Percentiles rank a stretch among this genome's conserved stretches.
These are phyloP conservation scores for Diaporthe destruens DNA, from an alignment of 2,329 filamentous ascomycete species.

Conservation along the genomic window DNA sequence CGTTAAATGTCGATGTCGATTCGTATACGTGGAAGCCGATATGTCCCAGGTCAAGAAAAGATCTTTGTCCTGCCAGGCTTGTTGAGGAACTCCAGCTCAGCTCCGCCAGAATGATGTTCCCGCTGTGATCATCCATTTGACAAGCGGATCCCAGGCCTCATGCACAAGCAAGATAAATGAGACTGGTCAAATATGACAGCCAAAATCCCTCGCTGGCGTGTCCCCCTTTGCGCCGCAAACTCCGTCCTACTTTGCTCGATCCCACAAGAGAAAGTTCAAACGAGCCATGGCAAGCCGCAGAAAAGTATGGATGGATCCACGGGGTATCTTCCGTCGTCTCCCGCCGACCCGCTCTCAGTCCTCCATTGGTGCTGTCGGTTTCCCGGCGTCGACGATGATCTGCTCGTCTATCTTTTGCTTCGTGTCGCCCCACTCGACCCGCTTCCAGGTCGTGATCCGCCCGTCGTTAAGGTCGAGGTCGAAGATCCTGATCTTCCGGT, in stretches of 20 bases:
- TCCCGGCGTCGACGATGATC: conserved; percentile 74
- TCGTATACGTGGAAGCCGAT: not conserved
- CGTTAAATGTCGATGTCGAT: not conserved
- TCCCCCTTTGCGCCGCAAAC: conserved; percentile 31
- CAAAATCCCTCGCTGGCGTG: not conserved
- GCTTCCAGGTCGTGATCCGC: conserved; percentile 91
- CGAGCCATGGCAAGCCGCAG: conserved; percentile 10
- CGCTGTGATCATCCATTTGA: conserved; percentile 10
- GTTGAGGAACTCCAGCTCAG: not conserved
- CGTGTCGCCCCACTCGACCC: conserved; percentile 77
- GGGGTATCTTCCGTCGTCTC: not conserved
- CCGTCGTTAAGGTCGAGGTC: conserved; percentile 94
- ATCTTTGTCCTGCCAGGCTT: not conserved
- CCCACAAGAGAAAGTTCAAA: conserved; percentile 32
- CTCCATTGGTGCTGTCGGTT: conserved; percentile 52
- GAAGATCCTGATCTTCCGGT: conserved; percentile 87
- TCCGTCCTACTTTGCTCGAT: conserved; percentile 36
- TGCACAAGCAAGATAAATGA: conserved; percentile 18
- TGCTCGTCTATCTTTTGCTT: conserved; percentile 70
- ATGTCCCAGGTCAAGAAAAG: not conserved
- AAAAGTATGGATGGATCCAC: not conserved
- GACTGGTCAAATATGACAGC: conserved; percentile 14
- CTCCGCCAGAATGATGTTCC: conserved; percentile 2
- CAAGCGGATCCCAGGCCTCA: conserved; percentile 15
- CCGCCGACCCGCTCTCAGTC: conserved; percentile 27